These are phyloP conservation scores for Carex arenaria DNA, from an alignment of 202 grass and related monocot genomes.

Conservation along the genomic window DNA sequence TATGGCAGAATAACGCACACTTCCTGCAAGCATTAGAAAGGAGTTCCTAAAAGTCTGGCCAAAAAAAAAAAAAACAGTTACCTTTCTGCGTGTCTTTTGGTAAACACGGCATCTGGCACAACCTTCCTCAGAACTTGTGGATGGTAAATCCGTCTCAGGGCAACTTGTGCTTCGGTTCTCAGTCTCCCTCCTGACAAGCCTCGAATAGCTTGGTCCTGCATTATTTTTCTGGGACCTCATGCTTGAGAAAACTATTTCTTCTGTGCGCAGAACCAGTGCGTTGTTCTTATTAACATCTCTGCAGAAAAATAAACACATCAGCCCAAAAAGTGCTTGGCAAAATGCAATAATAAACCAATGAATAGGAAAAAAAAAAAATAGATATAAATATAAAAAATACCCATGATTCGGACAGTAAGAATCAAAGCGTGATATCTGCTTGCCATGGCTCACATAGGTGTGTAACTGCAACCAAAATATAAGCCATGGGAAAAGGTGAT, in stretches of 20 bases:
- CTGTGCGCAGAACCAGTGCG: constrained; percentile 66
- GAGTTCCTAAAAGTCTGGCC: background rate
- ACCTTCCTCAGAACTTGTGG: constrained; percentile 27
- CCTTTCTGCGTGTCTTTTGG: constrained; percentile 54
- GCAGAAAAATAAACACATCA: constrained; percentile 3
- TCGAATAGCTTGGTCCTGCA: constrained; percentile 38
- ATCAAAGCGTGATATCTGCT: constrained; percentile 56
- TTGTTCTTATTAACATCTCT: constrained; percentile 66
- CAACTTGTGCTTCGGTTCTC: constrained; percentile 29
- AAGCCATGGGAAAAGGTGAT: constrained; percentile 1
- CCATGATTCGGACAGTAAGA: constrained; percentile 85
- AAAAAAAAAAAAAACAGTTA: constrained; percentile 26
- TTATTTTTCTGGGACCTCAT: constrained; percentile 54
- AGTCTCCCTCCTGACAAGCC: constrained; percentile 44
- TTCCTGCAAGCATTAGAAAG: background rate
- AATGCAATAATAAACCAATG: background rate
- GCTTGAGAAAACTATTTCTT: constrained; percentile 64
- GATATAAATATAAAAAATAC: constrained; percentile 35
- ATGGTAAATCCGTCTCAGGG: constrained; percentile 23
- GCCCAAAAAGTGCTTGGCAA: background rate
- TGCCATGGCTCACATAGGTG: constrained; percentile 57
- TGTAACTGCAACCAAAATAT: constrained; percentile 61
- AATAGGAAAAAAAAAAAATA: background rate
- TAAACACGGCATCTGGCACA: constrained; percentile 66
- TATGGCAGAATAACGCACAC: background rate